Base-by-base conservation (phyloP, 2,329 filamentous ascomycete genomes). In the Diaporthe longicolla region DNA sequence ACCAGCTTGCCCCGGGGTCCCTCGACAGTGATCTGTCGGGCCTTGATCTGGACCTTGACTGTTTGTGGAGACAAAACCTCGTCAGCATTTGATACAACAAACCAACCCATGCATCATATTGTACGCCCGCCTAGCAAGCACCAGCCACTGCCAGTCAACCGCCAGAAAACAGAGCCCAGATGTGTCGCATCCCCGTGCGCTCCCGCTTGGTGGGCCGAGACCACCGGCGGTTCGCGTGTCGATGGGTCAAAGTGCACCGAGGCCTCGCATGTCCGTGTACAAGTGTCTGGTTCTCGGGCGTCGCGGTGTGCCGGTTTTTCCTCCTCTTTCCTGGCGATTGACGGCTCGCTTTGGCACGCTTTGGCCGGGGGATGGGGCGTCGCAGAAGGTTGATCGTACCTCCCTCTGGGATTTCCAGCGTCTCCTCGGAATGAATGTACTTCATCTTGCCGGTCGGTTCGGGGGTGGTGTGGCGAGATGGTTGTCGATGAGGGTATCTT, bases 11-110 rank as follows among this genome's bases (percentile, higher is more conserved):
- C 95, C 90, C 95, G 93, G 86, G 96, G 95, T 85, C 97, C 97
- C 90, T 98, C 96, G 85, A 99, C 97, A 84, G 95, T 97, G 86
- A 99, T 94, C 85, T 94, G 89, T 86, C 97, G 92, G 84, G 96
- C 97, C 91, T 98, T 98, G 91, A 99, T 99, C 88, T 90, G 87
- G 88, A 99, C 92, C 91, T 96, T 98, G 92, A 99, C 97, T 98
- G 85, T 88, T 82, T 68, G 76, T 59, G 61, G 76, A 83, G 78
- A 76, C 79, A 78, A 79, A 76, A 73, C 79, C 73, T 79, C 59
- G 79, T 82, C 77, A 83, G 80, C 75, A 78, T 76, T 75, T 69
- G 69, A 48, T 58, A 48, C 40, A n/a, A 50, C 24, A 69, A n/a
- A 32, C 45, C 26, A 63, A 19, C 40, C 45, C 26, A 35, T 29